A percentile compares a stretch with the other conserved stretches of the same genome.
phyloP scores from a whole-genome alignment of 208 protist genomes.

The Wallacemonas sp. region DNA sequence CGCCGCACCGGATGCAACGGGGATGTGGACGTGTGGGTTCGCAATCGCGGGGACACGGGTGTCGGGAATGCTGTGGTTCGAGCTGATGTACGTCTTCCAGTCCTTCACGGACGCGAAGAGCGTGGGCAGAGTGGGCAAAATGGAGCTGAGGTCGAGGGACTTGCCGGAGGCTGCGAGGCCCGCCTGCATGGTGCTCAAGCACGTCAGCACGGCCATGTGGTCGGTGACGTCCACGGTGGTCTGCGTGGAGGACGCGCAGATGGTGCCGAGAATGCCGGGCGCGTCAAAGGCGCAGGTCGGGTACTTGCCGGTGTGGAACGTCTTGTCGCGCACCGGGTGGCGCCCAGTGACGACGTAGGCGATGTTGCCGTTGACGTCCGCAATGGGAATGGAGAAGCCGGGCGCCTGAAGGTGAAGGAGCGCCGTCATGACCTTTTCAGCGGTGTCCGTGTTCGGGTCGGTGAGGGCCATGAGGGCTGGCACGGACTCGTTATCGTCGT shows the following conservation, averaged over 20 bases:
- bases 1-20: constrained; percentile 25
- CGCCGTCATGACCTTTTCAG: constrained; percentile 46
- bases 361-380: constrained; percentile 45
- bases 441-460: constrained; percentile 36
- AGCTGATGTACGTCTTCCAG: constrained; percentile 31
- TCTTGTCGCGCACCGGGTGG: constrained; percentile 32
- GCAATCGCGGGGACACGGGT: constrained; percentile 17
- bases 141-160: neutral
- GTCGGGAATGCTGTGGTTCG: constrained; percentile 19
- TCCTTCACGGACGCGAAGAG: constrained; percentile 12
- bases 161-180: neutral
- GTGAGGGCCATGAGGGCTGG: constrained; percentile 31
- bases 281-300: constrained; percentile 35
- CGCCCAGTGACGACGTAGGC: constrained; percentile 54
- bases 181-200: neutral
- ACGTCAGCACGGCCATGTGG: constrained; percentile 9
- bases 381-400: constrained; percentile 62
- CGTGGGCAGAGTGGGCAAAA: constrained; percentile 2
- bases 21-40: constrained; percentile 46
- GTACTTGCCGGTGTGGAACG: constrained; percentile 46
- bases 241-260: neutral
- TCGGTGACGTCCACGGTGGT: neutral
- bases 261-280: constrained; percentile 13
- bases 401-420: constrained; percentile 41
- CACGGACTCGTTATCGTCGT: constrained; percentile 44